phyloP scores from a whole-genome alignment of 306 rosid species.

The barrel medic (Medicago truncatula) region MtrunA17r5.0-ANR NC_053049.1:39377501-39378000 shows the following conservation, averaged over 20 bases:
- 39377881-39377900: background rate
- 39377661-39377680: conserved; percentile 53
- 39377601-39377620: background rate
- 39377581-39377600: conserved; percentile 55
- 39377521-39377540: conserved; percentile 36
- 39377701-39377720: conserved; percentile 50
- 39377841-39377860: conserved; percentile 36
- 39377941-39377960: background rate
- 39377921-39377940: background rate
- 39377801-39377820: conserved; percentile 27
- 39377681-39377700: conserved; percentile 52
- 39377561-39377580: conserved; percentile 52
- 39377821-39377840: conserved; percentile 50
- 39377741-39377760: conserved; percentile 51
- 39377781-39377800: conserved; percentile 30
- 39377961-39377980: background rate
- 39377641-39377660: background rate
- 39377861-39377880: background rate
- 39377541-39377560: background rate
- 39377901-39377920: no score
- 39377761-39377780: conserved; percentile 50
- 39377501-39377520: conserved; percentile 45
- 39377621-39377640: background rate
- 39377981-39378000: background rate
- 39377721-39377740: conserved; percentile 39